Evolutionary conservation across 176 grass and related monocot species (phyloP), one percentile per base, ranked within the genome.

Genomic region (Cenchrus fungigraminus): DNA sequence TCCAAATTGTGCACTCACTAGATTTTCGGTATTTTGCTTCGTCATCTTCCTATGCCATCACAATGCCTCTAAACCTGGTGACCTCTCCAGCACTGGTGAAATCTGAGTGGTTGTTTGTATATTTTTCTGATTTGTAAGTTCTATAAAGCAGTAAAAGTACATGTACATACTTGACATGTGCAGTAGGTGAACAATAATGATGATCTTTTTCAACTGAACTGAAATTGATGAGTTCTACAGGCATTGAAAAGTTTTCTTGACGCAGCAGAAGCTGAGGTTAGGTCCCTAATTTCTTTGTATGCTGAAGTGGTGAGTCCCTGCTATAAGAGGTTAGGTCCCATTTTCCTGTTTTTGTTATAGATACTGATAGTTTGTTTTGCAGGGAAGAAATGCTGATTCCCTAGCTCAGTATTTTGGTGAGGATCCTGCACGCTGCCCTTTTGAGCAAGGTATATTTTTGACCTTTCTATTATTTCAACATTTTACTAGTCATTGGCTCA

Each of bases 321-420:
- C 51, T 15, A 20, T 81, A 71, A 56, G 82, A 63, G 5, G 14
- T 16, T 84, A 77, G 25, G 25, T 29, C 3, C 56, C 54, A 29
- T 25, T 40, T 75, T 81, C 16, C 52, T 83, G n/a, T 86, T 45
- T 75, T 40, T 67, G 56, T 67, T 22, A 78, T 67, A 67, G 67
- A 79, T 73, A 32, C 77, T 83, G 49, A 90, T 71, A 47, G 20
- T 66, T 75, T 72, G 66, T 84, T 46, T 85, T 91, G 58, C 76
- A 98, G 96, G 96, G 96, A 89, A 94, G 96, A 85, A 98, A 90
- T 81, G 96, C 96, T 76, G 96, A 98, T 92, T 95, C 91, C 32
- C 88, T 98, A 73, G 93, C 96, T 56, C 96, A 98, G 74, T 98
- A 98, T 98, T 98, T 98, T 89, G 96, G 96, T 65, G 96, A 98